These are phyloP conservation scores for Fusarium compactum DNA, from an alignment of 2,329 filamentous ascomycete species.

Conservation along the genomic window DNA sequence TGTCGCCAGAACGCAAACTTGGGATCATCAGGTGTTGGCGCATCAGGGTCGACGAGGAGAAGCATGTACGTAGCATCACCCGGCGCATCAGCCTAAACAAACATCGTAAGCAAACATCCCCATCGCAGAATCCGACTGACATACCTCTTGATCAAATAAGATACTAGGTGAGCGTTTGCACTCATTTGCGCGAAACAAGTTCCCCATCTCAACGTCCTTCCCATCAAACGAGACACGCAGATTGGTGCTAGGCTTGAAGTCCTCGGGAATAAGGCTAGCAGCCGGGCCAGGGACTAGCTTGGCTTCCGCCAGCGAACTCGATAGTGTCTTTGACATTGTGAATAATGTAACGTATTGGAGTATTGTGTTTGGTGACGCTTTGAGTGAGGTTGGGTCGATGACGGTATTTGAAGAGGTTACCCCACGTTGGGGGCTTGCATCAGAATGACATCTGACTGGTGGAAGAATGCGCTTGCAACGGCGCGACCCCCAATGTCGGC, in stretches of 20 bases:
- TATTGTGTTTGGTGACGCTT: constrained; percentile 1
- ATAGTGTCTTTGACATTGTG: constrained; percentile 42
- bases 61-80: constrained; percentile 57
- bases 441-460: constrained; percentile 34
- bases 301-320: constrained; percentile 52
- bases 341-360: not conserved
- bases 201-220: constrained; percentile 53
- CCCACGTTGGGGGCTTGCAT: constrained; percentile 38
- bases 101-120: not conserved
- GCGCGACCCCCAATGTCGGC: constrained; percentile 15
- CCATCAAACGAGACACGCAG: constrained; percentile 54
- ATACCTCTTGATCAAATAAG: constrained; percentile 51
- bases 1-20: constrained; percentile 68
- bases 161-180: constrained; percentile 54
- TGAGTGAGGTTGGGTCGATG: constrained; percentile 23
- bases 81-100: constrained; percentile 39
- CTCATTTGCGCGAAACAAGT: constrained; percentile 56
- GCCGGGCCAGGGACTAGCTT: constrained; percentile 57
- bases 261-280: constrained; percentile 54
- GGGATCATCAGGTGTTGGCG: constrained; percentile 66
- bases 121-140: rapidly evolving
- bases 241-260: constrained; percentile 57
- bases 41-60: constrained; percentile 66
- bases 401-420: constrained; percentile 34
- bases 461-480: constrained; percentile 15